phyloP scores from a whole-genome alignment of 2,329 filamentous ascomycete species.

The Aquanectria penicillioides region DNA sequence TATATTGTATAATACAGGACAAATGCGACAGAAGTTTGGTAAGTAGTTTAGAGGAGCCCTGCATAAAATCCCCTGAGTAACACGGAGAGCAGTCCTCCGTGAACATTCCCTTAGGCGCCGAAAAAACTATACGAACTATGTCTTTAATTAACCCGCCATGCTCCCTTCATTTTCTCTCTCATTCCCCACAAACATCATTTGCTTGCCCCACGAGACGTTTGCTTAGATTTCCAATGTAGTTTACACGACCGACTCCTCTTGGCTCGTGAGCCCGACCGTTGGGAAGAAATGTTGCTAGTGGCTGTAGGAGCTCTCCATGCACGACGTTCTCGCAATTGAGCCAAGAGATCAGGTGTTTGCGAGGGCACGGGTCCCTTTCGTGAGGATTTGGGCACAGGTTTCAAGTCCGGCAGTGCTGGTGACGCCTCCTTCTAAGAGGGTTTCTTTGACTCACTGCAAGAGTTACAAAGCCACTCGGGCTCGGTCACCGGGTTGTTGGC shows the following conservation, averaged over 20 bases:
- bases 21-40: constrained; percentile 12
- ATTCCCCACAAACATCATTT: not conserved
- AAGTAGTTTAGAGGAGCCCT: constrained; percentile 7
- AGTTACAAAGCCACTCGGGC: constrained; percentile 56
- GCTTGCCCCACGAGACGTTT: not conserved
- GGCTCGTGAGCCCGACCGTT: not conserved
- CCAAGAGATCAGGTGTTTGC: not conserved
- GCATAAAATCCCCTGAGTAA: constrained; percentile 1
- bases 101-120: constrained; percentile 18
- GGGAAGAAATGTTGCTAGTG: not conserved
- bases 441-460: constrained; percentile 44
- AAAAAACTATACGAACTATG: constrained; percentile 12
- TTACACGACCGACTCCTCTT: not conserved
- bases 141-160: constrained; percentile 18
- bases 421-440: constrained; percentile 41
- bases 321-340: constrained; percentile 9
- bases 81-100: constrained; percentile 6
- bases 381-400: not conserved
- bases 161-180: not conserved
- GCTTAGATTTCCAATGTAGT: not conserved
- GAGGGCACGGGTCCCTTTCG: not conserved
- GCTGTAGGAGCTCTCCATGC: not conserved
- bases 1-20: constrained; percentile 23
- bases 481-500: constrained; percentile 49
- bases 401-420: constrained; percentile 19